These are phyloP conservation scores for Tulasnella sp. DNA, from an alignment of 768 basidiomycete genomes.

Conservation along the genomic window DNA sequence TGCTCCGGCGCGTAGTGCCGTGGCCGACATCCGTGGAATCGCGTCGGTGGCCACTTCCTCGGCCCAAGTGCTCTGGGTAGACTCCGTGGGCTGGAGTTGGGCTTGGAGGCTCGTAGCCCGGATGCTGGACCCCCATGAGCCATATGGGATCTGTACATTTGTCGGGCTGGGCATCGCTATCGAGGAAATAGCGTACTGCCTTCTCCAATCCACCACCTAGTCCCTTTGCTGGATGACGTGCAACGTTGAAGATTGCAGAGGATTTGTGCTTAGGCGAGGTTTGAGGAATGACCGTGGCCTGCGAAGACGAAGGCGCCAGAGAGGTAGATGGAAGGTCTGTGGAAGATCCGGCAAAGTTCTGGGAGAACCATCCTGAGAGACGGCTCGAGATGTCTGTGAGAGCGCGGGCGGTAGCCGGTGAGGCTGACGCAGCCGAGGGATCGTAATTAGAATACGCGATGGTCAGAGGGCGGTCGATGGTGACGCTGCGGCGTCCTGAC, in stretches of 20 bases:
- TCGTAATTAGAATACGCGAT: constrained; percentile 7
- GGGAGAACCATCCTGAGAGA: constrained; percentile 75
- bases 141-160: constrained; percentile 79
- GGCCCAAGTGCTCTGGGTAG: background rate
- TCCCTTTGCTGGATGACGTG: constrained; percentile 39
- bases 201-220: constrained; percentile 75
- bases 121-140: constrained; percentile 79
- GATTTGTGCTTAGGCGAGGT: constrained; percentile 35
- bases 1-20: constrained; percentile 37
- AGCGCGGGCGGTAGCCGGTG: constrained; percentile 15
- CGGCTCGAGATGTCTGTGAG: constrained; percentile 60
- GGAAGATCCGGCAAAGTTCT: constrained; percentile 60
- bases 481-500: constrained; percentile 19
- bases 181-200: constrained; percentile 84
- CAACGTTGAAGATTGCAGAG: constrained; percentile 54
- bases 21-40: constrained; percentile 44
- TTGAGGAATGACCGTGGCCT: constrained; percentile 40
- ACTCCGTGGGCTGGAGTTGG: constrained; percentile 10
- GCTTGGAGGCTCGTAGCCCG: constrained; percentile 56
- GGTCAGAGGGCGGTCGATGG: constrained; percentile 12
- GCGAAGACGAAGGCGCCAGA: constrained; percentile 35
- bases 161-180: constrained; percentile 82
- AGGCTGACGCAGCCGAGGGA: background rate
- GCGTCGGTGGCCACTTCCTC: constrained; percentile 32
- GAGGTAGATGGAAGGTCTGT: constrained; percentile 52